phyloP scores from a whole-genome alignment of 2,329 filamentous ascomycete species.

The Falciphora oryzae region DNA sequence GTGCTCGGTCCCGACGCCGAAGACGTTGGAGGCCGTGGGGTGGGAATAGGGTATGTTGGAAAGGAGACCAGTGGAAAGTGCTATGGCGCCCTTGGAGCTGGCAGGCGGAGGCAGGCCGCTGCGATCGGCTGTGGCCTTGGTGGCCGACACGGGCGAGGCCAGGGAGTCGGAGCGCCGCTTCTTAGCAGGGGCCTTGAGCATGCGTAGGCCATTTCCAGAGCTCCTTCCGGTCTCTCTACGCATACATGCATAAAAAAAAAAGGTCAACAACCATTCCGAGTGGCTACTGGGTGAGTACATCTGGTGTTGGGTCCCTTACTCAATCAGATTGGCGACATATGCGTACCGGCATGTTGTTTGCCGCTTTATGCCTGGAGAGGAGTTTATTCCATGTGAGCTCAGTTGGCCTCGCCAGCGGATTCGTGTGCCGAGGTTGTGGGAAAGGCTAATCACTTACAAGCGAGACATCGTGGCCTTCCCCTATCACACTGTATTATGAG shows the following conservation, averaged over 20 bases:
- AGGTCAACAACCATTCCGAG: background rate
- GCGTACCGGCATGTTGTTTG: constrained; percentile 73
- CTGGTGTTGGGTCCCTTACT: constrained; percentile 42
- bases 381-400: background rate
- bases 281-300: background rate
- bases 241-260: background rate
- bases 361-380: constrained; percentile 56
- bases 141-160: constrained; percentile 43
- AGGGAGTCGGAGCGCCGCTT: constrained; percentile 31
- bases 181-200: constrained; percentile 54
- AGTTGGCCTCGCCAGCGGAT: too few relatives aligned
- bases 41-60: constrained; percentile 69
- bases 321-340: constrained; percentile 68
- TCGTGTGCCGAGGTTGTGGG: background rate
- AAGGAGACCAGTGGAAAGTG: constrained; percentile 55
- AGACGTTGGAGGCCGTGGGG: constrained; percentile 68
- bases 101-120: constrained; percentile 15
- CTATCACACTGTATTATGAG: constrained; percentile 58
- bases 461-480: constrained; percentile 61
- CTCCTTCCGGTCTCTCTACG: constrained; percentile 39
- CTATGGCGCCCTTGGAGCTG: constrained; percentile 31
- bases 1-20: constrained; percentile 73
- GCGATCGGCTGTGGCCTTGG: constrained; percentile 47
- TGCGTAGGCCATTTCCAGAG: constrained; percentile 40
- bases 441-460: constrained; percentile 43